Evolutionary conservation across 2,329 filamentous ascomycete genomes (phyloP).

Genomic region (Bipolaris victoriae): DNA sequence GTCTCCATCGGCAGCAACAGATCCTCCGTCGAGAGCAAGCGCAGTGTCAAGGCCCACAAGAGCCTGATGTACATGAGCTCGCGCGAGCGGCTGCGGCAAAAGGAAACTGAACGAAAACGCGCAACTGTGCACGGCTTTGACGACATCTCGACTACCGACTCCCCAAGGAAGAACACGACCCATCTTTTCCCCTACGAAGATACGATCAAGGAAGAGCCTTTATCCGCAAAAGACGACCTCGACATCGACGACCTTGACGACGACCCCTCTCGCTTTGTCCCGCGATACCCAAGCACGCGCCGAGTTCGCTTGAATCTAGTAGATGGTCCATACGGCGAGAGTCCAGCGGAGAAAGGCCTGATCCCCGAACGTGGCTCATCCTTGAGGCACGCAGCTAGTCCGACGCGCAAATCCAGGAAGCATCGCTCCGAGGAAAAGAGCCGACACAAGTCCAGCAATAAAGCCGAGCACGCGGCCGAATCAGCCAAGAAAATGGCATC

Average conservation of each 20-base stretch:
- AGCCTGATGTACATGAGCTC: slow-evolving; percentile 77
- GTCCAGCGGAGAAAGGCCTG: slow-evolving; percentile 37
- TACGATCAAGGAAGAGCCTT: slow-evolving; percentile 47
- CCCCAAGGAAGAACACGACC: slow-evolving; percentile 28
- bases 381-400: slow-evolving; percentile 41
- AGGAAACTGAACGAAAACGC: slow-evolving; percentile 67
- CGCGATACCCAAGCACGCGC: slow-evolving; percentile 41
- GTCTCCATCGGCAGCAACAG: slow-evolving; percentile 39
- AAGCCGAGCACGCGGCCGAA: slow-evolving; percentile 34
- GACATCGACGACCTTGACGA: slow-evolving; percentile 16
- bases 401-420: slow-evolving; percentile 41
- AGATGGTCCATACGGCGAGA: slow-evolving; percentile 32
- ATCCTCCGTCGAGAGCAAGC: slow-evolving; percentile 45
- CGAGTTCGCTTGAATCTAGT: slow-evolving; percentile 36
- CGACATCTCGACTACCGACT: slow-evolving; percentile 43
- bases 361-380: slow-evolving; percentile 46
- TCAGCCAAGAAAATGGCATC: slow-evolving; percentile 30
- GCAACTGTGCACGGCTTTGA: slow-evolving; percentile 52
- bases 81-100: slow-evolving; percentile 68
- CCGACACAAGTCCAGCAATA: slow-evolving; percentile 37
- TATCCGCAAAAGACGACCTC: slow-evolving; percentile 20
- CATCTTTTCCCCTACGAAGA: slow-evolving; percentile 44
- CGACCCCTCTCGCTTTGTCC: slow-evolving; percentile 37
- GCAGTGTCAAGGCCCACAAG: slow-evolving; percentile 52
- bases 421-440: slow-evolving; percentile 29